These are phyloP conservation scores for Blastobotrys peoriensis DNA, from an alignment of 805 yeast species.

Conservation along the genomic window DNA sequence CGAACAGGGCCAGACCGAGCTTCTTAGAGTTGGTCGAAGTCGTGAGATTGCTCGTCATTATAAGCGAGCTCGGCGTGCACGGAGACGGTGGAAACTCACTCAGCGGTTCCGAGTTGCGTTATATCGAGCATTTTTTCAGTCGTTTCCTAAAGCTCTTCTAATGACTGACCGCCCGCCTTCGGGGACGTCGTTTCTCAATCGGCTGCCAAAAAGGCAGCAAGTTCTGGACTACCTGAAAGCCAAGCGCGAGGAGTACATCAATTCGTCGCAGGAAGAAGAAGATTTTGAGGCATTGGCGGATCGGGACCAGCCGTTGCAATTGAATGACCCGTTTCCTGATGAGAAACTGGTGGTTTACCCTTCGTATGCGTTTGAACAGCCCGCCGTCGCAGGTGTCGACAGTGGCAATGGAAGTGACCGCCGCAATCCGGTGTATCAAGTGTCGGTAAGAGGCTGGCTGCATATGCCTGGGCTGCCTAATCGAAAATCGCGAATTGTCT, in stretches of 20 bases:
- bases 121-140: not conserved
- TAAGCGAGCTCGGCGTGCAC: too few relatives aligned
- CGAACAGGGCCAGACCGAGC: too few relatives aligned
- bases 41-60: too few relatives aligned
- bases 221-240: constrained; percentile 16
- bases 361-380: constrained; percentile 41
- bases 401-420: too few relatives aligned
- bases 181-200: constrained; percentile 2
- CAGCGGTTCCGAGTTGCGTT: not conserved
- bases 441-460: constrained; percentile 68
- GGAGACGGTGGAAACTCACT: not conserved
- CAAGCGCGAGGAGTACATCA: constrained; percentile 14
- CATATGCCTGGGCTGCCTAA: constrained; percentile 62
- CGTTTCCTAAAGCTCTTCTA: not conserved
- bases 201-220: constrained; percentile 8
- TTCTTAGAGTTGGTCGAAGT: too few relatives aligned
- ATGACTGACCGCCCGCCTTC: not conserved
- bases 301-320: not conserved
- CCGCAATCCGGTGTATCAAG: too few relatives aligned
- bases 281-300: constrained; percentile 1
- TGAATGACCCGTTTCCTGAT: constrained; percentile 33
- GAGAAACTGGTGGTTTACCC: constrained; percentile 58
- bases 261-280: constrained; percentile 3
- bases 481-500: constrained; percentile 62
- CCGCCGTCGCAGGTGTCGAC: constrained; percentile 30